Evolutionary conservation across 305 asterid genomes (phyloP), one percentile per base, ranked within the genome.

Genomic region (Petunia hybrid): DNA sequence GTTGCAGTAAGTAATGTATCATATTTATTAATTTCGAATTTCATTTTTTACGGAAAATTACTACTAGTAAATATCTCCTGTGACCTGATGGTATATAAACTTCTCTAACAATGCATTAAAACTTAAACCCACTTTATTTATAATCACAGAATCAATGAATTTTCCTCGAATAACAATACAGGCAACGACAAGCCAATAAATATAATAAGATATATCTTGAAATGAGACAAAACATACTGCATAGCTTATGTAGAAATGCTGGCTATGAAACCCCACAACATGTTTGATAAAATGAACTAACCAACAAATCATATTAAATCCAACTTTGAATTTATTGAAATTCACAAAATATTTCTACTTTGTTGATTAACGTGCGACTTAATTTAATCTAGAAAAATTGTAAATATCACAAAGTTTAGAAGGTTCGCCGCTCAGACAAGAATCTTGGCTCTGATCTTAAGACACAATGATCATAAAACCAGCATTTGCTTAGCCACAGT

Each of bases 391-490:
- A 22, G 31, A 69, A 62, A 9, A 8, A 43, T 45, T 41, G 36
- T 71, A n/a, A 1, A 80, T 36, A 80, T 81, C 85, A 81, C 81
- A 82, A 85, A 85, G 84, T 83, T 89, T 84, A 86, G 97, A 92
- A 92, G 93, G 89, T 92, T 92, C 95, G 89, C 83, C 77, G 57
- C 81, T 61, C 82, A 84, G 86, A 85, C 85, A 88, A 85, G 87
- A 89, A 83, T 87, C 88, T 85, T 85, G 75, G 90, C 91, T 71
- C 89, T 80, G 83, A 88, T 88, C 89, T 92, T 87, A 59, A 74
- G 74, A 81, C 57, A 12, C 0, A 12, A 46, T 6, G 55, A 46
- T 46, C 55, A 6, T 6, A 46, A 8, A 46, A 46, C 12, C 1
- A 71, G 12, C 7, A 16, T 46, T 31, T 22, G 46, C 4, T 71